A percentile compares a stretch with the other conserved stretches of the same genome.
Evolutionary conservation across 2,329 filamentous ascomycete species (phyloP).

Genomic region (Talaromyces atroroseus): DNA sequence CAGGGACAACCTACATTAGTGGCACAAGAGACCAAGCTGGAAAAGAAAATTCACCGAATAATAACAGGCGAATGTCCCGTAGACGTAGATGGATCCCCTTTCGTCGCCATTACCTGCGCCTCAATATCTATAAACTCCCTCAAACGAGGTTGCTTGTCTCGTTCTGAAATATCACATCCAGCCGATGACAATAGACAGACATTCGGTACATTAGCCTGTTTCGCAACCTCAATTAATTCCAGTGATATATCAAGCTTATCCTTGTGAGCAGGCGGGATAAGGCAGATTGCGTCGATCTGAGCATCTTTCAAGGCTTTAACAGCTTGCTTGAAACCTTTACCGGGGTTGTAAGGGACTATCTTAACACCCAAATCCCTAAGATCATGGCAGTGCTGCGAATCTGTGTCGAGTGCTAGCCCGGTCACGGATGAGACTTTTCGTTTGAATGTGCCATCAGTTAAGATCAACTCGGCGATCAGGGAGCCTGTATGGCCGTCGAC

Average conservation of each 20-base stretch:
- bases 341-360: slow-evolving; percentile 39
- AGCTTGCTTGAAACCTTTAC: slow-evolving; percentile 32
- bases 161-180: slow-evolving; percentile 47
- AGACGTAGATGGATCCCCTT: slow-evolving; percentile 37
- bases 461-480: slow-evolving; percentile 46
- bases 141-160: slow-evolving; percentile 43
- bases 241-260: slow-evolving; percentile 43
- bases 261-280: slow-evolving; percentile 44
- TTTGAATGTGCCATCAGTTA: slow-evolving; percentile 40
- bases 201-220: slow-evolving; percentile 42
- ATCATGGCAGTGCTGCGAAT: slow-evolving; percentile 35
- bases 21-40: neutral
- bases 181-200: slow-evolving; percentile 45
- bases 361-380: slow-evolving; percentile 38
- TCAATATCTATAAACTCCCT: slow-evolving; percentile 50
- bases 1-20: neutral
- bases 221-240: slow-evolving; percentile 44
- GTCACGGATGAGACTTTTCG: slow-evolving; percentile 38
- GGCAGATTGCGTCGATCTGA: slow-evolving; percentile 44
- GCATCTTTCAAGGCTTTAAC: slow-evolving; percentile 38
- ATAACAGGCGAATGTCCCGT: slow-evolving; percentile 43
- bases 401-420: slow-evolving; percentile 39
- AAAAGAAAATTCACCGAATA: slow-evolving; percentile 32
- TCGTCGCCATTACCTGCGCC: slow-evolving; percentile 35
- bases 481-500: slow-evolving; percentile 49